These are phyloP conservation scores for Phyllosticta citribraziliensis DNA, from an alignment of 2,329 filamentous ascomycete genomes.

Conservation along the genomic window DNA sequence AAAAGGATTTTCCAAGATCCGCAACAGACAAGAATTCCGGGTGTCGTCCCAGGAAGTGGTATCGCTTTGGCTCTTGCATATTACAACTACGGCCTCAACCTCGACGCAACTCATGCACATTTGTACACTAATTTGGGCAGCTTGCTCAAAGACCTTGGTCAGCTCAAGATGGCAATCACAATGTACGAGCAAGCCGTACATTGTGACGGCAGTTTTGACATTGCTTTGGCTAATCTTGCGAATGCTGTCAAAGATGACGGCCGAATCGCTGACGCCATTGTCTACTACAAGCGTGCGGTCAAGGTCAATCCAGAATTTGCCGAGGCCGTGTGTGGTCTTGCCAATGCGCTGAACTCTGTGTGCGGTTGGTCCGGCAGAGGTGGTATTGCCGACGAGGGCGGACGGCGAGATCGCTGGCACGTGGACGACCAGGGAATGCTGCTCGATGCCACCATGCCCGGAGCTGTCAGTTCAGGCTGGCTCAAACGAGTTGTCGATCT, in stretches of 20 bases:
- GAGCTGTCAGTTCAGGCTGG: constrained; percentile 60
- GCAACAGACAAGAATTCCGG: constrained; percentile 50
- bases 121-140: constrained; percentile 95
- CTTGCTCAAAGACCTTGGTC: constrained; percentile 89
- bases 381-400: constrained; percentile 65
- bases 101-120: constrained; percentile 86
- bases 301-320: constrained; percentile 90
- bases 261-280: constrained; percentile 81
- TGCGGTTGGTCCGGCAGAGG: constrained; percentile 90
- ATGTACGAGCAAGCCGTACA: constrained; percentile 96
- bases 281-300: constrained; percentile 84
- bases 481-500: constrained; percentile 86
- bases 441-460: constrained; percentile 55
- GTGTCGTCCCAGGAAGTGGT: constrained; percentile 76
- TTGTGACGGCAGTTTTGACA: constrained; percentile 92
- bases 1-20: constrained; percentile 29
- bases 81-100: constrained; percentile 83
- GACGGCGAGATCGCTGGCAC: constrained; percentile 81
- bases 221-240: constrained; percentile 88
- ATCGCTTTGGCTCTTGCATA: constrained; percentile 82
- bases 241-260: constrained; percentile 98
- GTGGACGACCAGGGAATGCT: constrained; percentile 79
- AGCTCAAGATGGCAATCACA: constrained; percentile 79
- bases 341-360: constrained; percentile 90
- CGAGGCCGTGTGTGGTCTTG: constrained; percentile 90